Evolutionary conservation across 2,329 filamentous ascomycete species (phyloP).

Genomic region (Fusarium acutatum): DNA sequence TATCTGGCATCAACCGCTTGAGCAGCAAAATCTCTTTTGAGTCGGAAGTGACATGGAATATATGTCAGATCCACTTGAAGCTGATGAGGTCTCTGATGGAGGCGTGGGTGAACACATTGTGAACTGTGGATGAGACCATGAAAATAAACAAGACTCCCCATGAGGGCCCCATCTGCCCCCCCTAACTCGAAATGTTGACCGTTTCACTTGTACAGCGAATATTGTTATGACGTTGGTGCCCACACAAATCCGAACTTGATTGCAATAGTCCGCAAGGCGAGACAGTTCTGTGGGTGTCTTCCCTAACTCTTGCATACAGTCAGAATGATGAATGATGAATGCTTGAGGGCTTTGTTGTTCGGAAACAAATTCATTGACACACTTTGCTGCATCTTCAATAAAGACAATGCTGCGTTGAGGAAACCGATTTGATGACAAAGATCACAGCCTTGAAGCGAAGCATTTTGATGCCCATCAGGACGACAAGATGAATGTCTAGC

Average conservation of each 20-base stretch:
- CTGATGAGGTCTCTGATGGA: constrained; percentile 28
- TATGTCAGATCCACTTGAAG: constrained; percentile 3
- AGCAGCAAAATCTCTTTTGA: constrained; percentile 23
- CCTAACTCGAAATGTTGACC: background rate
- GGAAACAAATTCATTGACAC: background rate
- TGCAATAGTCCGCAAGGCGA: background rate
- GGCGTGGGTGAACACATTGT: constrained; percentile 19
- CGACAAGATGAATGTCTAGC: background rate
- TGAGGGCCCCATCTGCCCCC: constrained; percentile 14
- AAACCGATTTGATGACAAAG: background rate
- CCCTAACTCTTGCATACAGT: background rate
- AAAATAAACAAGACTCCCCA: constrained; percentile 32
- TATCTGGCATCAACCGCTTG: constrained; percentile 34
- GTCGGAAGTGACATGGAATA: constrained; percentile 2
- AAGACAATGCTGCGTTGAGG: background rate
- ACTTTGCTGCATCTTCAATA: background rate
- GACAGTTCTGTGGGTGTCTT: background rate
- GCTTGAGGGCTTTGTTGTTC: background rate
- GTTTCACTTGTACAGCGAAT: background rate
- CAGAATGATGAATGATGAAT: background rate
- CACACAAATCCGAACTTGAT: too few relatives aligned
- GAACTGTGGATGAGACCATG: constrained; percentile 31
- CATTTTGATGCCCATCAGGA: background rate
- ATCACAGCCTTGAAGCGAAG: background rate
- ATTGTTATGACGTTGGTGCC: background rate